Conservation (phyloP, 2,329 filamentous ascomycete species). For the Fusarium gaditjirri region DNA sequence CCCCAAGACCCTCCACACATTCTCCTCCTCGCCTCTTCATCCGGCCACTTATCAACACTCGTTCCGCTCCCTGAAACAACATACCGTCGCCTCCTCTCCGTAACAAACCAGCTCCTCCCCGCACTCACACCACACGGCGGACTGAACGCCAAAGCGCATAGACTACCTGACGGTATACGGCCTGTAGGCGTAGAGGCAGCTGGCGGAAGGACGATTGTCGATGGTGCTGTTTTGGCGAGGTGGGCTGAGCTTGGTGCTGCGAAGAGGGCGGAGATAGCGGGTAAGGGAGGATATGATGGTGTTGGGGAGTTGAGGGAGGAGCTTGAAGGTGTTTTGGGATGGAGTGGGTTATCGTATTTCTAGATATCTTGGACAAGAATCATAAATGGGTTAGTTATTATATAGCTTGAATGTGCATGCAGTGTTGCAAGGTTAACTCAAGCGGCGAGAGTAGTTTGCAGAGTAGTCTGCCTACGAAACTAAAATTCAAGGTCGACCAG, state of each 20-base stretch:
- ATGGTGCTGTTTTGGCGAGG: slow-evolving; percentile 78
- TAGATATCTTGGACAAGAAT: slow-evolving; percentile 34
- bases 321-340: slow-evolving; percentile 71
- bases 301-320: slow-evolving; percentile 76
- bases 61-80: slow-evolving; percentile 80
- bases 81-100: slow-evolving; percentile 84
- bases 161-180: slow-evolving; percentile 61
- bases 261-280: slow-evolving; percentile 76
- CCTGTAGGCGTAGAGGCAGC: slow-evolving; percentile 66
- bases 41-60: slow-evolving; percentile 80
- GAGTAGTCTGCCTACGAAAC: no score
- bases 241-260: slow-evolving; percentile 81
- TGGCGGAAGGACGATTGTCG: slow-evolving; percentile 75
- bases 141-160: slow-evolving; percentile 84
- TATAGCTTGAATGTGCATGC: not conserved
- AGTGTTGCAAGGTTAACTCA: not conserved
- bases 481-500: not conserved
- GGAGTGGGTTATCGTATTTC: slow-evolving; percentile 70
- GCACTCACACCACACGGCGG: slow-evolving; percentile 81
- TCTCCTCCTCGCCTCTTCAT: slow-evolving; percentile 77
- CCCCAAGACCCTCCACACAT: slow-evolving; percentile 50
- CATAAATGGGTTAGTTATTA: not conserved
- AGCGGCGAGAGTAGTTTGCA: not conserved
- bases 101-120: slow-evolving; percentile 82
- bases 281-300: slow-evolving; percentile 74